Evolutionary conservation across 2,329 filamentous ascomycete species (phyloP), one percentile per base, ranked within the genome.

Genomic region (Talaromyces sp.): DNA sequence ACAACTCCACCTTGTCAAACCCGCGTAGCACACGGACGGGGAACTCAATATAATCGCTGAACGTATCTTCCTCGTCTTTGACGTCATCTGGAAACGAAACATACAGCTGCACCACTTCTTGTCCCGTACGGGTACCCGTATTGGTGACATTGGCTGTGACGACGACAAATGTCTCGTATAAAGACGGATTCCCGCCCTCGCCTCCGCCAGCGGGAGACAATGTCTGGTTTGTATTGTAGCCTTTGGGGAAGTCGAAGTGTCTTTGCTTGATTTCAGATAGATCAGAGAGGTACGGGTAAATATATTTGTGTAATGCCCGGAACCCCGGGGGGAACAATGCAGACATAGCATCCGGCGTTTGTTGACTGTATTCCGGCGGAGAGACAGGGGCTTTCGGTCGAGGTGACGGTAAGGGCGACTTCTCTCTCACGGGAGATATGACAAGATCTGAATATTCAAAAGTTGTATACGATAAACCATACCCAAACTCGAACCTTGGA

Each of bases 401-500:
- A 4, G 78, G 70, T 1, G 75, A 72, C 10, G 81, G 72, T 5
- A 79, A 67, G 0, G 70, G 66, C 1, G 79, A 74, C 68, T 85
- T 87, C 6, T 71, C 64, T 52, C 78, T 79, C 19, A 80, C 61
- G 19, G 72, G 63, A 17, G 72, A 70, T 51, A 88, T 72, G 8
- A 77, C 72, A 11, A 84, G 65, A 33, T 82, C 79, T 10, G 78
- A 79, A 58, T 90, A 81, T 11, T 82, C 75, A 70, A 93, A 95
- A 0, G 75, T 81, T 0, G 90, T 91, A 75, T 94, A 96, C 54
- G 86, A 89, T 1, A 97, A 80, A 0, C 92, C 93, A 60, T 86
- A 92, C 0, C 93, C 92, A 65, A 97, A 97, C 48, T 90, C 88
- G 69, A 87, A 97, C 1, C 89, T 87, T 0, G 92, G 92, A 5